Conservation (phyloP, 106 monocot species). For the Platanthera zijinensis region DNA sequence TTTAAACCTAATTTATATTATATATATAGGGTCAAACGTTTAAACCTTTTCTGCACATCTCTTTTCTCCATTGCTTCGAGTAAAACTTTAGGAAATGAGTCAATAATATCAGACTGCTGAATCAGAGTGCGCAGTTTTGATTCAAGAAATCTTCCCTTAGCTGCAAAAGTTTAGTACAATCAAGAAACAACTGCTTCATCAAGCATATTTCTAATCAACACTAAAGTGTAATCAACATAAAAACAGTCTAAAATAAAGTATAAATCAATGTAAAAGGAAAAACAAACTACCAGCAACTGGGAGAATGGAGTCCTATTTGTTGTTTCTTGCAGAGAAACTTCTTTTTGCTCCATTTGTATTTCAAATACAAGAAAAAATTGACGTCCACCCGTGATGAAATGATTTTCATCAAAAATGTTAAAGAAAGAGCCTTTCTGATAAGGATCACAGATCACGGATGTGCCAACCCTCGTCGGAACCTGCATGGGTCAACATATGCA, state of each 20-base stretch:
- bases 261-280: neutral
- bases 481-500: too few relatives aligned
- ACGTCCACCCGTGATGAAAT: neutral
- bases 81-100: constrained; percentile 62
- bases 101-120: constrained; percentile 30
- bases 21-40: too few relatives aligned
- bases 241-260: neutral
- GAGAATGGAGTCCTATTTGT: neutral
- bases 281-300: neutral
- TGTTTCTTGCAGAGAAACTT: neutral
- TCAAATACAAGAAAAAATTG: neutral
- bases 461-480: too few relatives aligned
- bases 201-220: neutral
- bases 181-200: neutral
- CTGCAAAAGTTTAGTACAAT: constrained; percentile 31
- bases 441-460: too few relatives aligned
- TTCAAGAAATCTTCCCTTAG: constrained; percentile 79
- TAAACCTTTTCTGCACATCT: constrained; percentile 87
- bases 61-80: constrained; percentile 69
- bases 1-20: neutral
- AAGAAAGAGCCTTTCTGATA: neutral
- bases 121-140: constrained; percentile 61
- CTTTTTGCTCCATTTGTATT: neutral
- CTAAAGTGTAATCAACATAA: neutral
- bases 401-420: neutral